Percentiles rank a stretch among this genome's conserved stretches.
Conservation (phyloP, 768 basidiomycete species). For the Favolaschia claudopus region DNA sequence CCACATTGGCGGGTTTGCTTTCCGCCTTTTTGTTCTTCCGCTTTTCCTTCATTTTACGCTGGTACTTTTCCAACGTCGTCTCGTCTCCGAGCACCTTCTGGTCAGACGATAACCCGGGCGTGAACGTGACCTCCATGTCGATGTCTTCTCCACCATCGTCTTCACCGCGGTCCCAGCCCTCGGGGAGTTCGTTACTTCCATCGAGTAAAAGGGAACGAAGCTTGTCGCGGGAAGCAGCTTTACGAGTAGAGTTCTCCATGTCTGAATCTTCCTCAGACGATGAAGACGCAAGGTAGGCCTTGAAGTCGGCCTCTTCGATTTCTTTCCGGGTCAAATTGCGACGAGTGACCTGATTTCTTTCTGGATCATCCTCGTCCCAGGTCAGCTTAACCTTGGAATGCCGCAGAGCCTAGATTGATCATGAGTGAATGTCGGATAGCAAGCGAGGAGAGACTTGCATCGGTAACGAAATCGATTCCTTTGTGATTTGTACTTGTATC, state of each 20-base stretch:
- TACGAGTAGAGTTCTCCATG: conserved; percentile 38
- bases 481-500: conserved; percentile 68
- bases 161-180: conserved; percentile 76
- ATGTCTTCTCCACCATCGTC: conserved; percentile 57
- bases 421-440: not conserved
- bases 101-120: conserved; percentile 79
- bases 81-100: conserved; percentile 67
- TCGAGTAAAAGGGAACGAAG: conserved; percentile 82
- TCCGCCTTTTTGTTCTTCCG: conserved; percentile 82
- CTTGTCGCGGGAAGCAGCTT: conserved; percentile 63
- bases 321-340: conserved; percentile 82
- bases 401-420: conserved; percentile 76
- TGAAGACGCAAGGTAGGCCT: conserved; percentile 76
- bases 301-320: conserved; percentile 92
- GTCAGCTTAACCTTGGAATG: conserved; percentile 98
- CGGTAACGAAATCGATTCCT: conserved; percentile 89
- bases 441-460: conserved; percentile 59
- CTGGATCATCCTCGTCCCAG: conserved; percentile 97
- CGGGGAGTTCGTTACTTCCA: conserved; percentile 73
- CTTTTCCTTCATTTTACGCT: conserved; percentile 90
- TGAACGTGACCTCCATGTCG: conserved; percentile 97
- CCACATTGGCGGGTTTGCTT: conserved; percentile 30
- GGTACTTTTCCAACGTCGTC: conserved; percentile 90
- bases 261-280: conserved; percentile 69
- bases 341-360: conserved; percentile 81